Evolutionary conservation across 768 basidiomycete genomes (phyloP).

Genomic region (Tylopilus cervinicoccineus): DNA sequence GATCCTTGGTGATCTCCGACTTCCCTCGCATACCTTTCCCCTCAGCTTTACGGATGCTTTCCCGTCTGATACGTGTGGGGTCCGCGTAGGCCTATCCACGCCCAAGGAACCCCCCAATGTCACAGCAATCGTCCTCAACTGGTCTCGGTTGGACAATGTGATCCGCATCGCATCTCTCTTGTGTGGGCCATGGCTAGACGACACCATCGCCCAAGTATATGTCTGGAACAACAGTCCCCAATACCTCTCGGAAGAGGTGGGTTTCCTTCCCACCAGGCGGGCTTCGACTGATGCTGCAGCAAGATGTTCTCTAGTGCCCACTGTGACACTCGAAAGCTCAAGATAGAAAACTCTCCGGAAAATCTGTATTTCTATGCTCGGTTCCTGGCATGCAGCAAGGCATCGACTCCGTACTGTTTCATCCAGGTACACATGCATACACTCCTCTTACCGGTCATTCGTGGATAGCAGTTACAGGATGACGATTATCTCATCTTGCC

Average conservation of each 20-base stretch:
- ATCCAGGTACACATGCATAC: constrained; percentile 43
- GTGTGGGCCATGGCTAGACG: constrained; percentile 43
- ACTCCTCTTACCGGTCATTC: neutral
- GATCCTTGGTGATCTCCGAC: constrained; percentile 12
- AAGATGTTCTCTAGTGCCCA: constrained; percentile 41
- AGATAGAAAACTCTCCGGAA: constrained; percentile 51
- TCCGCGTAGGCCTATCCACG: constrained; percentile 12
- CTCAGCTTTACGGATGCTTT: constrained; percentile 13
- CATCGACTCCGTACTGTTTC: constrained; percentile 54
- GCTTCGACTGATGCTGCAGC: neutral
- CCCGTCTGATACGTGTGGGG: neutral
- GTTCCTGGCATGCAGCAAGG: constrained; percentile 52
- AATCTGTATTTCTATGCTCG: constrained; percentile 63
- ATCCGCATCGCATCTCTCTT: constrained; percentile 48
- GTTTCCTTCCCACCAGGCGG: neutral
- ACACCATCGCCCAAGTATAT: constrained; percentile 44
- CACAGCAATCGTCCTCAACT: constrained; percentile 61
- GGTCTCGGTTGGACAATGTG: constrained; percentile 64
- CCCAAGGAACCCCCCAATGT: constrained; percentile 35
- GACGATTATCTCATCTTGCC: constrained; percentile 64
- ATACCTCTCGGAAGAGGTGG: constrained; percentile 41
- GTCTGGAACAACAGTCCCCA: constrained; percentile 64
- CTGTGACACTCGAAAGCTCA: constrained; percentile 43
- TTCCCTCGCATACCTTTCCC: constrained; percentile 15
- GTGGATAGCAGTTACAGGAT: constrained; percentile 39